These are phyloP conservation scores for Fomitopsis schrenkii DNA, from an alignment of 1,284 basidiomycete genomes.

Conservation along the genomic window DNA sequence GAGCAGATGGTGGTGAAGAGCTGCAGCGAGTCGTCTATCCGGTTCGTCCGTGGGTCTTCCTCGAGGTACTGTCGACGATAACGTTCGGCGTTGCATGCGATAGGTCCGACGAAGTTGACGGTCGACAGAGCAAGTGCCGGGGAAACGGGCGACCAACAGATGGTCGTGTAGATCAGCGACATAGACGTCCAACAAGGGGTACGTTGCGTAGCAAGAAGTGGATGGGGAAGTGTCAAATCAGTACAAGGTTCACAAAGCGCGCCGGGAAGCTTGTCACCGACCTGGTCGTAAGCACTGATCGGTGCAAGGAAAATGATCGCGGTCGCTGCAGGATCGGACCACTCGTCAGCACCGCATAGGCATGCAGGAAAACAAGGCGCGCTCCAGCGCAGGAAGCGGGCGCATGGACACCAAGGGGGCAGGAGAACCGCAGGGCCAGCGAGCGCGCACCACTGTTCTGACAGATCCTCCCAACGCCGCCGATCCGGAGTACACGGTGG, in stretches of 20 bases:
- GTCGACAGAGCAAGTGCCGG: constrained; percentile 1
- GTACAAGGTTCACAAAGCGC: background rate
- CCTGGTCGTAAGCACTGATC: constrained; percentile 81
- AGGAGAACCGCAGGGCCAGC: background rate
- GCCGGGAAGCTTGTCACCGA: constrained; percentile 21
- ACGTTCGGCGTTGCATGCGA: too few species aligned
- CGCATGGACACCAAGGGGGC: background rate
- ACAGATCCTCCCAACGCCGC: background rate
- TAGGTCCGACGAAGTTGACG: too few species aligned
- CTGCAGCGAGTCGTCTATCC: constrained; percentile 77
- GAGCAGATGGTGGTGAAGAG: constrained; percentile 71
- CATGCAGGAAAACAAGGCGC: background rate
- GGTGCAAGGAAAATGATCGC: constrained; percentile 76
- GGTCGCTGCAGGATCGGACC: constrained; percentile 41
- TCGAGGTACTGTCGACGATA: constrained; percentile 58
- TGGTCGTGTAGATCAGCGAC: background rate
- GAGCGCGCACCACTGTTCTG: background rate
- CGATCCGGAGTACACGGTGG: background rate
- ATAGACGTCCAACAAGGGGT: background rate
- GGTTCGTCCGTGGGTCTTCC: constrained; percentile 71
- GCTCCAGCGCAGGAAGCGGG: too few species aligned
- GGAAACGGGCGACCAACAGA: background rate
- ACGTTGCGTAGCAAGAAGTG: background rate
- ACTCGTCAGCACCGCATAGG: background rate
- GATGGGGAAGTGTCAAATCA: constrained; percentile 1